Percentiles rank a stretch among this genome's conserved stretches.
Conservation (phyloP, 148 eudicot genomes). For the Cornus florida region DNA sequence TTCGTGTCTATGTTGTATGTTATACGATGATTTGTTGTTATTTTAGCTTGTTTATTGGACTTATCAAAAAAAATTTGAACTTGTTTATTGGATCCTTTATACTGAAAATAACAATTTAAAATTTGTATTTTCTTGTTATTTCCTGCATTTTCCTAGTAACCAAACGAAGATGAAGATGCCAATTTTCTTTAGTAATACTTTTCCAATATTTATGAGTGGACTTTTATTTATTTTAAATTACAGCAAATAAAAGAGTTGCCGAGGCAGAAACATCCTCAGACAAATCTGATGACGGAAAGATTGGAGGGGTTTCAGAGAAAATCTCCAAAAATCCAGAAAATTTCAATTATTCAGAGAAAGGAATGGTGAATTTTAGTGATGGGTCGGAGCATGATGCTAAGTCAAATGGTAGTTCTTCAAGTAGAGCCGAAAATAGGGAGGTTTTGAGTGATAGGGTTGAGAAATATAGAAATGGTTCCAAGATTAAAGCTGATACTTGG, state of each 20-base stretch:
- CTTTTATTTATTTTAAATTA: constrained; percentile 17
- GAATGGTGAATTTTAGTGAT: constrained; percentile 23
- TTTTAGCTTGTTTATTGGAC: constrained; percentile 13
- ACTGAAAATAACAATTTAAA: background rate
- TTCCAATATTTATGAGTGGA: background rate
- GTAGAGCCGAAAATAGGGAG: constrained; percentile 28
- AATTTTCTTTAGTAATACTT: background rate
- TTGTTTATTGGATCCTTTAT: constrained; percentile 6
- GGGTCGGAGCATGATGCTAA: constrained; percentile 44
- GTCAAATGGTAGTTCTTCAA: constrained; percentile 25
- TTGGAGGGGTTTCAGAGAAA: constrained; percentile 38
- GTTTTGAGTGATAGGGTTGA: constrained; percentile 19
- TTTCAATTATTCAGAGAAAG: constrained; percentile 28
- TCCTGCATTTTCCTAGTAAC: background rate
- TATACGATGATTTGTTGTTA: constrained; percentile 8
- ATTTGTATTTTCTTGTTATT: background rate
- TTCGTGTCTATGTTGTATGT: background rate
- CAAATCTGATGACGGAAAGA: constrained; percentile 51
- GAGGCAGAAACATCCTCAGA: constrained; percentile 45
- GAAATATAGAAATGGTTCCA: constrained; percentile 32
- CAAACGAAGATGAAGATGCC: background rate
- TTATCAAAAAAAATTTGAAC: too few species aligned
- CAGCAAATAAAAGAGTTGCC: constrained; percentile 55
- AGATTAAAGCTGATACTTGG: constrained; percentile 18
- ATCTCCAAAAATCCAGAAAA: constrained; percentile 39